These are phyloP conservation scores for Cyclotella cryptica DNA, from an alignment of 108 stramenopile genomes.

Conservation along the genomic window DNA sequence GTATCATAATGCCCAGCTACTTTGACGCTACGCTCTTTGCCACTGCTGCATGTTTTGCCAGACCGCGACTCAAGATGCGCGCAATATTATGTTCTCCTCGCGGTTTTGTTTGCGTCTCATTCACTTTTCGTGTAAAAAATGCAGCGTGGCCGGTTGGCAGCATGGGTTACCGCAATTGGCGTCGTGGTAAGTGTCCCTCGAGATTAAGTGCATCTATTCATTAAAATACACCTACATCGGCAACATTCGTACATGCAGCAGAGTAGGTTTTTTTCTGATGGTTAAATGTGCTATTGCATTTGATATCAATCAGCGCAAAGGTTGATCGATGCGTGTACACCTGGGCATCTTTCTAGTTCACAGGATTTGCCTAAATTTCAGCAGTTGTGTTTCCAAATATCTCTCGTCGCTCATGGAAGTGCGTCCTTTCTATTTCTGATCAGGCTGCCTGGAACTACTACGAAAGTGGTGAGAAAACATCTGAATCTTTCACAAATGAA, in stretches of 20 bases:
- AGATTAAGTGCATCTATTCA: not conserved
- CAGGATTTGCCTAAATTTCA: no score
- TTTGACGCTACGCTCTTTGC: not conserved
- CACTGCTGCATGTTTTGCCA: not conserved
- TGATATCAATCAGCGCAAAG: no score
- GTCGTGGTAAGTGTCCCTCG: constrained; percentile 42
- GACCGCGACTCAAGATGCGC: not conserved
- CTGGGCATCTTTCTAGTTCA: no score
- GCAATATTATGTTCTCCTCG: not conserved
- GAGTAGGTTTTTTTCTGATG: no score
- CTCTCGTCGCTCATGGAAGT: not conserved
- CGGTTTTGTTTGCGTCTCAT: not conserved
- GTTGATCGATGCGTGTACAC: no score
- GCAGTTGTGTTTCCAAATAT: no score
- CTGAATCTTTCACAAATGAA: constrained; percentile 48
- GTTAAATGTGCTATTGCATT: not conserved
- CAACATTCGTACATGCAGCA: not conserved
- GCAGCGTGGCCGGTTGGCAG: constrained; percentile 46
- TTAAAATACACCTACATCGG: not conserved
- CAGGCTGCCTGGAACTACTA: constrained; percentile 58
- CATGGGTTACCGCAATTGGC: constrained; percentile 54
- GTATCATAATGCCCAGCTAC: not conserved
- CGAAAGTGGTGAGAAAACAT: constrained; percentile 44
- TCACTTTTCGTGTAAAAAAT: not conserved
- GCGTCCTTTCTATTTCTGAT: not conserved